Evolutionary conservation across 495 filamentous ascomycete genomes (phyloP).

Genomic region (Durotheca rogersii): DNA sequence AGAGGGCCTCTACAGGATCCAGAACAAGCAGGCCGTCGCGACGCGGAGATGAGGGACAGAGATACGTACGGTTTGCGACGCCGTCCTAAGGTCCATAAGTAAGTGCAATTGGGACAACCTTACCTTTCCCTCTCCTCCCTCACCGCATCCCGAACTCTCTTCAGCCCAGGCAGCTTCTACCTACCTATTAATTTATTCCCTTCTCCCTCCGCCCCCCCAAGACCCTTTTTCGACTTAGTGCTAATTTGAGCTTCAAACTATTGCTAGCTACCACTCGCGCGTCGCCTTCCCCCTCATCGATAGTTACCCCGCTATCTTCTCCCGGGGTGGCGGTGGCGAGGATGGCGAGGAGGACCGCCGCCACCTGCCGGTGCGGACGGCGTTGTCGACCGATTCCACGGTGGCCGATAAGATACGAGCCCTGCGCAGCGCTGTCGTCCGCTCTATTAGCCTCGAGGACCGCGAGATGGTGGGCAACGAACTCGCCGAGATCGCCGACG

Average conservation of each 20-base stretch:
- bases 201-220: conserved; percentile 2
- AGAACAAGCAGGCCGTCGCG: conserved; percentile 34
- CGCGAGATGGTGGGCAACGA: conserved; percentile 78
- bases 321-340: conserved; percentile 43
- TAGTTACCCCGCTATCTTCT: conserved; percentile 78
- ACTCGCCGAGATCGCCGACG: conserved; percentile 81
- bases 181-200: background rate
- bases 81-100: conserved; percentile 62
- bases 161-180: background rate
- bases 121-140: too few species aligned
- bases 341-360: conserved; percentile 38
- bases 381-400: conserved; percentile 71
- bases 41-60: conserved; percentile 34
- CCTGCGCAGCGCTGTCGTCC: conserved; percentile 60
- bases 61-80: conserved; percentile 39
- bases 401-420: conserved; percentile 67
- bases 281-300: conserved; percentile 76
- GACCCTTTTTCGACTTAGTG: background rate
- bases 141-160: background rate
- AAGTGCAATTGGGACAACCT: conserved; percentile 32
- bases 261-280: conserved; percentile 50
- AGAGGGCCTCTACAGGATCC: conserved; percentile 37
- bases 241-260: too few species aligned
- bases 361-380: conserved; percentile 59
- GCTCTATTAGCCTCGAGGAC: conserved; percentile 67